These are phyloP conservation scores for Calonectria leucothoes DNA, from an alignment of 2,329 filamentous ascomycete genomes.

Conservation along the genomic window DNA sequence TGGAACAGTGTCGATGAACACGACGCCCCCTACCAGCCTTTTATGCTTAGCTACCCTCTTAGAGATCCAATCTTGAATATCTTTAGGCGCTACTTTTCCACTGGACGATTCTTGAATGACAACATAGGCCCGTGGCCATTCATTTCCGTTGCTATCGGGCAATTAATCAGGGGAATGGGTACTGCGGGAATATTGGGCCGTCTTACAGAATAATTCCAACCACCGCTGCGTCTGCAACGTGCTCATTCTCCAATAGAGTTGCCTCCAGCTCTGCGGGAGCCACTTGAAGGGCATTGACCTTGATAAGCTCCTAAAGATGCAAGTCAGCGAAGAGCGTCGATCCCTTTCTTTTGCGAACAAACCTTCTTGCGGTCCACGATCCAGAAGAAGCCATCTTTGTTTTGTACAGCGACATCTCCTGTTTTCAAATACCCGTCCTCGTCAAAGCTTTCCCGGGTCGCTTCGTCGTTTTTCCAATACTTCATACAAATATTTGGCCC, in stretches of 20 bases:
- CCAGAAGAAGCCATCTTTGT: conserved; percentile 60
- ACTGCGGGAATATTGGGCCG: not conserved
- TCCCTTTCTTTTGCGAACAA: not conserved
- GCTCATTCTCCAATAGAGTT: conserved; percentile 61
- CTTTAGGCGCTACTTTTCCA: conserved; percentile 58
- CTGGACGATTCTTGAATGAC: conserved; percentile 58
- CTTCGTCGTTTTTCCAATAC: conserved; percentile 68
- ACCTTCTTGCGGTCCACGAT: conserved; percentile 62
- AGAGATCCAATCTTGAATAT: conserved; percentile 63
- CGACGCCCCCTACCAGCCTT: conserved; percentile 61
- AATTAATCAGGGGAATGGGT: not conserved
- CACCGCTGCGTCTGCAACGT: conserved; percentile 65
- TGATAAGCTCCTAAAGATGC: conserved; percentile 63
- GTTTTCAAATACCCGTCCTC: conserved; percentile 69
- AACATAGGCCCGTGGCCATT: conserved; percentile 66
- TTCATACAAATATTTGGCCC: conserved; percentile 69
- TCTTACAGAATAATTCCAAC: conserved; percentile 62
- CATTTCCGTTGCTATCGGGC: conserved; percentile 54
- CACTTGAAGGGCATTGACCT: conserved; percentile 70
- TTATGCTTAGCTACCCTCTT: conserved; percentile 63
- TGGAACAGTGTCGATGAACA: conserved; percentile 67
- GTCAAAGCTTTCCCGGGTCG: conserved; percentile 63
- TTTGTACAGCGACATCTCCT: conserved; percentile 65
- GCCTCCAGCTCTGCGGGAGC: conserved; percentile 69
- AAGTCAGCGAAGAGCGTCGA: not conserved